Conservation (phyloP, 495 filamentous ascomycete species). For the Cudoniella acicularis region DNA sequence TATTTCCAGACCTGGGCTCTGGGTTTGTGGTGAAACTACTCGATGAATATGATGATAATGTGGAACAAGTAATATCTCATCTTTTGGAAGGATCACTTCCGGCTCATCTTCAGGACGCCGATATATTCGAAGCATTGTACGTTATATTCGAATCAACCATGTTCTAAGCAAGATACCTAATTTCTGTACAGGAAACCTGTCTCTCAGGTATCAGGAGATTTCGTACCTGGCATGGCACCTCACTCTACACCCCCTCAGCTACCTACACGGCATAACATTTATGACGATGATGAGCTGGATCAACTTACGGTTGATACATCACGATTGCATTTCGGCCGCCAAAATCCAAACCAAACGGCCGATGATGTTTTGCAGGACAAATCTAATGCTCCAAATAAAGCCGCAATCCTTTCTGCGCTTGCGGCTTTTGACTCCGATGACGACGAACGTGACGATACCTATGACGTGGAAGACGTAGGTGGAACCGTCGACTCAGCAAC, state of each 20-base stretch:
- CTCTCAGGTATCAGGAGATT: constrained; percentile 16
- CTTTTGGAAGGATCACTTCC: constrained; percentile 82
- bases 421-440: constrained; percentile 91
- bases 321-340: constrained; percentile 73
- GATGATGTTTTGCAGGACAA: constrained; percentile 50
- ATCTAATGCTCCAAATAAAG: constrained; percentile 65
- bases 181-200: constrained; percentile 2
- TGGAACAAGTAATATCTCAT: constrained; percentile 77
- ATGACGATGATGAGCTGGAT: constrained; percentile 79
- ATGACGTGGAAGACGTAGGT: constrained; percentile 87
- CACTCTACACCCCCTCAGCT: constrained; percentile 37
- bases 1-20: constrained; percentile 86
- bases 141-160: constrained; percentile 15
- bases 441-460: constrained; percentile 96
- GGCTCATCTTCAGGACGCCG: constrained; percentile 47
- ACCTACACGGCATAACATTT: constrained; percentile 54
- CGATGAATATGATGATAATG: constrained; percentile 71
- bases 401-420: constrained; percentile 86
- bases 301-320: constrained; percentile 58
- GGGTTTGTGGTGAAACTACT: constrained; percentile 77
- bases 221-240: constrained; percentile 31
- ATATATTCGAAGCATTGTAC: constrained; percentile 53
- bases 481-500: constrained; percentile 61
- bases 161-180: not conserved
- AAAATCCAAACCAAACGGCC: constrained; percentile 56